phyloP scores from a whole-genome alignment of 345 rosid genomes.

The Stellera chamaejasme region DNA sequence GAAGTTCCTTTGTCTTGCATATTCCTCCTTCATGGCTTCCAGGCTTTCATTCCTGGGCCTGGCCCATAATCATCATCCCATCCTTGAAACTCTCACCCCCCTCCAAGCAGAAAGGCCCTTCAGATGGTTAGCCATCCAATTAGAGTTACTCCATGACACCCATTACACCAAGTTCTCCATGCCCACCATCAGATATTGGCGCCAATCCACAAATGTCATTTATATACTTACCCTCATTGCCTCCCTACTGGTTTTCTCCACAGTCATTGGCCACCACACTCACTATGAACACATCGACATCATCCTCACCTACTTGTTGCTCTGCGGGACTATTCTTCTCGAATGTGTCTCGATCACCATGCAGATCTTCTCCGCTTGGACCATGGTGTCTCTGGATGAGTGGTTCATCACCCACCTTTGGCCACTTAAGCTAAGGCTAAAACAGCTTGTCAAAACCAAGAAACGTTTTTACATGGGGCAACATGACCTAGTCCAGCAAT shows the following conservation, averaged over 20 bases:
- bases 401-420: not conserved
- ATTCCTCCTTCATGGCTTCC: slow-evolving; percentile 22
- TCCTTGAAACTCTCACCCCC: too few relatives aligned
- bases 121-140: slow-evolving; percentile 28
- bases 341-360: slow-evolving; percentile 11
- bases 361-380: slow-evolving; percentile 12
- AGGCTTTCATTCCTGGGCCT: slow-evolving; percentile 33
- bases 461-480: slow-evolving; percentile 12
- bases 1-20: slow-evolving; percentile 1
- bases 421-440: not conserved
- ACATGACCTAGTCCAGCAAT: slow-evolving; percentile 8
- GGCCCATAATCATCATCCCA: too few relatives aligned
- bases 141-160: slow-evolving; percentile 33
- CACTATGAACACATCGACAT: slow-evolving; percentile 1
- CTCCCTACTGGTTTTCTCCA: slow-evolving; percentile 10
- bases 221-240: slow-evolving; percentile 2
- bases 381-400: not conserved
- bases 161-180: slow-evolving; percentile 38
- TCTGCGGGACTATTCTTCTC: slow-evolving; percentile 12
- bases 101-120: slow-evolving; percentile 13
- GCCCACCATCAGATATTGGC: not conserved
- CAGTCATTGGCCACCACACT: not conserved
- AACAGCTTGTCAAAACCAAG: not conserved
- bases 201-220: slow-evolving; percentile 20
- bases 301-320: slow-evolving; percentile 12